These are phyloP conservation scores for Hymenoscyphus linearis DNA, from an alignment of 2,329 filamentous ascomycete genomes.

Conservation along the genomic window DNA sequence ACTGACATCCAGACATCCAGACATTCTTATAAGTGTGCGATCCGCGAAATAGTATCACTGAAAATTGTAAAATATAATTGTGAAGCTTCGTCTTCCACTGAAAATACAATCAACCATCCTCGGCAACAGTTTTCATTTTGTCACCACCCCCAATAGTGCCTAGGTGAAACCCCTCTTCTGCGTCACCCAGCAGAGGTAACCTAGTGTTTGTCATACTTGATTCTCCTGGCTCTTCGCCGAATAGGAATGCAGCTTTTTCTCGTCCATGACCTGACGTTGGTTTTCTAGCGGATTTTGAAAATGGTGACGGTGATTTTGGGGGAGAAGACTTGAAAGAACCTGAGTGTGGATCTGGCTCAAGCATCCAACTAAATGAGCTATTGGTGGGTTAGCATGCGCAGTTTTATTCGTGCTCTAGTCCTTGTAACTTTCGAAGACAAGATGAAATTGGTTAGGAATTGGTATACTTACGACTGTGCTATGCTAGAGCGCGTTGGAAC, in stretches of 20 bases:
- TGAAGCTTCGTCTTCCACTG: background rate
- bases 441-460: background rate
- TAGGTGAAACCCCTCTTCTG: conserved; percentile 28
- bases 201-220: conserved; percentile 12
- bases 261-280: conserved; percentile 24
- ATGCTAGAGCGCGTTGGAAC: conserved; percentile 60
- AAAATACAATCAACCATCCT: background rate
- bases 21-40: background rate
- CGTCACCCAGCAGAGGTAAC: conserved; percentile 16
- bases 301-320: conserved; percentile 26
- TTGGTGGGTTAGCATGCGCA: background rate
- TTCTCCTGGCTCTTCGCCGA: conserved; percentile 30
- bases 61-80: background rate
- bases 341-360: conserved; percentile 42
- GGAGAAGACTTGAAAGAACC: conserved; percentile 18
- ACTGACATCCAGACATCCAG: background rate
- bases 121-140: conserved; percentile 5
- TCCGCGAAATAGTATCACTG: background rate
- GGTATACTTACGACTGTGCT: conserved; percentile 50
- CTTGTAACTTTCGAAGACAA: background rate
- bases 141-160: conserved; percentile 21
- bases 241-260: conserved; percentile 33
- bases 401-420: background rate
- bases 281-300: conserved; percentile 25
- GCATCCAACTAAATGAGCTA: conserved; percentile 70